Conservation (phyloP, 495 filamentous ascomycete genomes). For the Letharia columbiana region DNA sequence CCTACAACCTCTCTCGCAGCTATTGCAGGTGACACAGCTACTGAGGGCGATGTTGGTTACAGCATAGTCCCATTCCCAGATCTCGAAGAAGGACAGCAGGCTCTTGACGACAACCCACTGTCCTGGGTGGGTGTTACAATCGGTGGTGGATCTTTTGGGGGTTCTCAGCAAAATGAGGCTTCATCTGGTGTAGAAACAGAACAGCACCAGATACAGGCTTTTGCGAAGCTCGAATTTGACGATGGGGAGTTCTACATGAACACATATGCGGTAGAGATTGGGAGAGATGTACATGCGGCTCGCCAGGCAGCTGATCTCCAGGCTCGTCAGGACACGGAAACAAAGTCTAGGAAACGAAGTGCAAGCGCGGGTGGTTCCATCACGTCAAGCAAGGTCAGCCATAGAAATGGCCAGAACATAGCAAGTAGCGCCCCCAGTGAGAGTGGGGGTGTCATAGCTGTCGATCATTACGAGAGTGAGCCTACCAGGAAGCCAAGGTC, state of each 20-base stretch:
- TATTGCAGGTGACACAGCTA: background rate
- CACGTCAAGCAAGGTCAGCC: slow-evolving; percentile 37
- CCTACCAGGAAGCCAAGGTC: slow-evolving; percentile 22
- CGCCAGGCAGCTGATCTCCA: slow-evolving; percentile 42
- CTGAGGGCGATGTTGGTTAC: background rate
- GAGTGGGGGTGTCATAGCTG: slow-evolving; percentile 50
- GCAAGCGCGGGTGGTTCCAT: slow-evolving; percentile 29
- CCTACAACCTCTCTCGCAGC: background rate
- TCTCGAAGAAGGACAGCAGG: background rate
- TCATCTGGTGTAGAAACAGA: slow-evolving; percentile 39
- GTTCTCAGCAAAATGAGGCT: slow-evolving; percentile 14
- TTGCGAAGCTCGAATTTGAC: slow-evolving; percentile 61
- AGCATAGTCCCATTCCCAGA: background rate
- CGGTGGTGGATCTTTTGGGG: slow-evolving; percentile 2
- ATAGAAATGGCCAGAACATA: slow-evolving; percentile 38
- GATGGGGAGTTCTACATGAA: slow-evolving; percentile 69
- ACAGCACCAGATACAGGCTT: slow-evolving; percentile 46
- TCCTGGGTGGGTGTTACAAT: slow-evolving; percentile 2
- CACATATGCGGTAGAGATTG: slow-evolving; percentile 56
- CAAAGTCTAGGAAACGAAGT: slow-evolving; percentile 38
- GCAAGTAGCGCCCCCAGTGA: slow-evolving; percentile 50
- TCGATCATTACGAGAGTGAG: slow-evolving; percentile 39
- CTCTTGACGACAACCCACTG: background rate
- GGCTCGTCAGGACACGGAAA: slow-evolving; percentile 35
- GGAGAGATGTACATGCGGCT: slow-evolving; percentile 53